Conservation (phyloP, 2,329 filamentous ascomycete species). For the Aspergillus sp. region DNA sequence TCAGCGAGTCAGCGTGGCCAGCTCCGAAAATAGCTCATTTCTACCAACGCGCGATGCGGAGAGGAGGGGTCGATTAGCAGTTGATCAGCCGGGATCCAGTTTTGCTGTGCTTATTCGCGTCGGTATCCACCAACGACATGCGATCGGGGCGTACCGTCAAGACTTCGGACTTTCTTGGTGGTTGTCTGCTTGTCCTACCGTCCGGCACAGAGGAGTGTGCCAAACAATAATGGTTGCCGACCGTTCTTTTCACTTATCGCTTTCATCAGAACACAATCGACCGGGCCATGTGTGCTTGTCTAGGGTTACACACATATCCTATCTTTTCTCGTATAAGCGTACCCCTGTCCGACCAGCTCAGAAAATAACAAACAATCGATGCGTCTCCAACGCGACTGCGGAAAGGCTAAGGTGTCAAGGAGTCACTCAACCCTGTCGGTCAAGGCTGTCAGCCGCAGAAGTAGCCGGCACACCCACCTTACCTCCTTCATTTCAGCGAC, state of each 20-base stretch:
- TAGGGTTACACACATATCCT: not conserved
- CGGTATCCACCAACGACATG: not conserved
- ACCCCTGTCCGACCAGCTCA: not conserved
- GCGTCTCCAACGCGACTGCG: not conserved
- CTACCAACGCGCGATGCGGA: not conserved
- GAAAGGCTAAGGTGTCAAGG: not conserved
- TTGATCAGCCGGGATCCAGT: conserved; percentile 1
- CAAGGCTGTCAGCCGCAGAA: not conserved
- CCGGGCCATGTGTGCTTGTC: not conserved
- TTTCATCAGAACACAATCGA: not conserved
- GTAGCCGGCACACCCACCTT: not conserved
- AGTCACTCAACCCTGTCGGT: not conserved
- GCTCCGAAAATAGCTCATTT: not conserved
- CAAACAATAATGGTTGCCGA: not conserved
- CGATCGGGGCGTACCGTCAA: not conserved
- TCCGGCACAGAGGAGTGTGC: not conserved
- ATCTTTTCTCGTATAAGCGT: not conserved
- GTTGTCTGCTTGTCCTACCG: not conserved
- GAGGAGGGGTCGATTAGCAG: not conserved
- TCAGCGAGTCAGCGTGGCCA: not conserved
- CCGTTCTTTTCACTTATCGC: not conserved
- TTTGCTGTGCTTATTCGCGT: not conserved
- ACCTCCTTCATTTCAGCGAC: not conserved
- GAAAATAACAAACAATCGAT: not conserved
- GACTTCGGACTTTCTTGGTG: not conserved